phyloP scores from a whole-genome alignment of 768 basidiomycete genomes.

The Amyloporia xantha region DNA sequence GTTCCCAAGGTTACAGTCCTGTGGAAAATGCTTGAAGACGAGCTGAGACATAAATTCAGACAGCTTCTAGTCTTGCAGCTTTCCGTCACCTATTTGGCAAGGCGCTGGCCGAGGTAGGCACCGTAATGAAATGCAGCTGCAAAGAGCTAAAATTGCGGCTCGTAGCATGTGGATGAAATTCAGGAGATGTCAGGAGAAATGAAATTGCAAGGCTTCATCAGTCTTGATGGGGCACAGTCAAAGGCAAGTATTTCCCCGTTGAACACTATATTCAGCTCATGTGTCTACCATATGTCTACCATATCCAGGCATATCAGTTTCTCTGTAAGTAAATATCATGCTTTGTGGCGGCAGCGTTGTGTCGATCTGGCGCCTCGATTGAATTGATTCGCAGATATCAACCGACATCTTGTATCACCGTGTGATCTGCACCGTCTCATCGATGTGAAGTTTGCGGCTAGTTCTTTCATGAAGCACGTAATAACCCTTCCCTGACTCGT shows the following conservation, averaged over 20 bases:
- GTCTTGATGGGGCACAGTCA: constrained; percentile 65
- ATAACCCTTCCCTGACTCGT: no score
- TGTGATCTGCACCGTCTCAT: constrained; percentile 67
- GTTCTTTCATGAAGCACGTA: constrained; percentile 73
- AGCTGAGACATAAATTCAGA: no score
- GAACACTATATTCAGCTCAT: neutral
- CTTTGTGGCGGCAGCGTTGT: no score
- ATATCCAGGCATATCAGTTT: constrained; percentile 73
- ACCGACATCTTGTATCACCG: constrained; percentile 58
- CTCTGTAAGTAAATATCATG: constrained; percentile 56
- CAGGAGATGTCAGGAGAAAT: constrained; percentile 41
- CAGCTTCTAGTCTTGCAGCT: constrained; percentile 50
- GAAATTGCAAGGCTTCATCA: constrained; percentile 76
- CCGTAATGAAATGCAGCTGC: no score
- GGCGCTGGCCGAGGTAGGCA: constrained; percentile 62
- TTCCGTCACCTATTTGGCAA: constrained; percentile 75
- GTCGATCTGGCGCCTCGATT: no score
- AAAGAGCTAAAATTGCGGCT: neutral
- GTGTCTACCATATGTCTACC: neutral
- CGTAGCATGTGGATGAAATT: constrained; percentile 66
- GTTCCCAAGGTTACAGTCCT: constrained; percentile 53
- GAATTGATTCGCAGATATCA: constrained; percentile 54
- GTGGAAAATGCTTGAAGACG: neutral
- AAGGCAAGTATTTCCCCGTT: no score
- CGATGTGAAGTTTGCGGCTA: constrained; percentile 56